Evolutionary conservation across 2,329 filamentous ascomycete species (phyloP).

Genomic region (Chaetomiaceae sp.): DNA sequence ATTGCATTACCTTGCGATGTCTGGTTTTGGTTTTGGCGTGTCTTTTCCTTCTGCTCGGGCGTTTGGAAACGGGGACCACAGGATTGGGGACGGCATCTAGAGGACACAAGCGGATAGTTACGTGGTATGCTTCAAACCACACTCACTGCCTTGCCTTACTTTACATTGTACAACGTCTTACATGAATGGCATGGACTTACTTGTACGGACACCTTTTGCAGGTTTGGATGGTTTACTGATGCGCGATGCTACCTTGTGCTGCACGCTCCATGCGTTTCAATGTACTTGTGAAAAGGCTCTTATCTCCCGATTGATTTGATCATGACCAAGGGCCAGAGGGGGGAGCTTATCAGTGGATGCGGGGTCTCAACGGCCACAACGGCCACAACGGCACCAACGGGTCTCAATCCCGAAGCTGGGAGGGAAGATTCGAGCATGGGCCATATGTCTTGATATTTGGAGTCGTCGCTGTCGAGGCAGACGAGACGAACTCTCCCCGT

Average conservation of each 20-base stretch:
- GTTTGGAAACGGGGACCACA: slow-evolving; percentile 1
- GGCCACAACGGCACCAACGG: background rate
- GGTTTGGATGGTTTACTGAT: no score
- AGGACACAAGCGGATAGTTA: background rate
- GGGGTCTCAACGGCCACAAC: slow-evolving; percentile 16
- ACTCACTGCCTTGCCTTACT: no score
- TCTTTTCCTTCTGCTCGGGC: background rate
- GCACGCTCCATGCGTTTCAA: no score
- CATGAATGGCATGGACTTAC: no score
- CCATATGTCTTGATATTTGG: no score
- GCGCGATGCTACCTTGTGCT: no score
- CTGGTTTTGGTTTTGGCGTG: background rate
- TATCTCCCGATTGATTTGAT: slow-evolving; percentile 5
- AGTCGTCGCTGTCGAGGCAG: no score
- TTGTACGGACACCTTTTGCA: no score
- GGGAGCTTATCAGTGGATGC: slow-evolving; percentile 16
- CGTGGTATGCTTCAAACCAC: no score
- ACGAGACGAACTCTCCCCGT: no score
- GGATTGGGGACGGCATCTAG: background rate
- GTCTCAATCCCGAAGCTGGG: background rate
- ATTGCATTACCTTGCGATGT: background rate
- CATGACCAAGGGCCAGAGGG: slow-evolving; percentile 1
- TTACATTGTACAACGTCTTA: no score
- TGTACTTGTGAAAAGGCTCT: no score
- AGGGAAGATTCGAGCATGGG: background rate